Conservation (phyloP, 2,329 filamentous ascomycete species). For the Lomentospora prolificans region DNA sequence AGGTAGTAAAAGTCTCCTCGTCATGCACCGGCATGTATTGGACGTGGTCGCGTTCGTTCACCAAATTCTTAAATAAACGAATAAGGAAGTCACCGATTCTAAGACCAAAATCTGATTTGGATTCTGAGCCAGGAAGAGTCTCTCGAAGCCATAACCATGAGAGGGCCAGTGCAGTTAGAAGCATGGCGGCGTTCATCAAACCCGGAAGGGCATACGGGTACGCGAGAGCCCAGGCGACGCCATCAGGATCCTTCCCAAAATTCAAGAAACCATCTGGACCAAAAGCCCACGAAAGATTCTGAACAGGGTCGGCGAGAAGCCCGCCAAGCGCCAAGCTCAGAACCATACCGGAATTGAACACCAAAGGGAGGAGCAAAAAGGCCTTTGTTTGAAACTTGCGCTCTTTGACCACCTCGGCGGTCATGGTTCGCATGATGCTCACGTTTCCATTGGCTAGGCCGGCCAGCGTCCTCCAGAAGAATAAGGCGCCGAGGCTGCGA, state of each 20-base stretch:
- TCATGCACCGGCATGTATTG: constrained; percentile 12
- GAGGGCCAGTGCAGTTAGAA: constrained; percentile 20
- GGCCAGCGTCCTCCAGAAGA: constrained; percentile 50
- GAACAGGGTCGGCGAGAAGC: constrained; percentile 31
- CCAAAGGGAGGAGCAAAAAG: constrained; percentile 44
- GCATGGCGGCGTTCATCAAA: constrained; percentile 25
- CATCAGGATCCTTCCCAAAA: constrained; percentile 15
- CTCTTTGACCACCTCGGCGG: constrained; percentile 60
- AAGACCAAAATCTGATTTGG: constrained; percentile 9
- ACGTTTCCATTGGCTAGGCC: constrained; percentile 64
- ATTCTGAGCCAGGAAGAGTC: constrained; percentile 25
- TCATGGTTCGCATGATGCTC: constrained; percentile 66
- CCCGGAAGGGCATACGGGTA: constrained; percentile 35
- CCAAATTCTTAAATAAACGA: constrained; percentile 11
- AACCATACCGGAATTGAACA: constrained; percentile 46
- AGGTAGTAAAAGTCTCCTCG: not conserved
- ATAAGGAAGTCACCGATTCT: constrained; percentile 11
- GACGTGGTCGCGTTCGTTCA: constrained; percentile 7
- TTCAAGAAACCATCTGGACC: constrained; percentile 26
- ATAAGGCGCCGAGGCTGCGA: constrained; percentile 45
- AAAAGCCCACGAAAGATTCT: constrained; percentile 26
- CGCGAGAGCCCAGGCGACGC: constrained; percentile 23
- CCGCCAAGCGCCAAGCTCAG: constrained; percentile 32
- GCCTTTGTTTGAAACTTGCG: constrained; percentile 47
- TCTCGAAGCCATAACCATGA: constrained; percentile 25